These are phyloP conservation scores for Dittrichia graveolens DNA, from an alignment of 129 eudicot species.

Conservation along the genomic window DNA sequence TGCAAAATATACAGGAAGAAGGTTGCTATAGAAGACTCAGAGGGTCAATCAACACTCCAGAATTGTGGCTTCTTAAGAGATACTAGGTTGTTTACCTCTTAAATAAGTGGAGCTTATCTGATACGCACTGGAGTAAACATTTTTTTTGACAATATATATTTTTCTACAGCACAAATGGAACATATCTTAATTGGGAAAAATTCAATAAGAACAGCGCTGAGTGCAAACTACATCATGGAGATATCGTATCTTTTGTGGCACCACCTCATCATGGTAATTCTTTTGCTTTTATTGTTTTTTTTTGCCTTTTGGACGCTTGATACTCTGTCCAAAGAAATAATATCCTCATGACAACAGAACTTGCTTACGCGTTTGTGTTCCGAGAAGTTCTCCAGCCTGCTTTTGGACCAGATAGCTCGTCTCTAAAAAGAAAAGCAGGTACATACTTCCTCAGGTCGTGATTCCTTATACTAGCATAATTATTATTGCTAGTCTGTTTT, in stretches of 20 bases:
- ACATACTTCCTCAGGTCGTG: constrained; percentile 4
- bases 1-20: constrained; percentile 76
- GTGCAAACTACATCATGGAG: constrained; percentile 77
- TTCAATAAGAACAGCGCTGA: constrained; percentile 60
- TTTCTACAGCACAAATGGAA: constrained; percentile 87
- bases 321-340: constrained; percentile 4
- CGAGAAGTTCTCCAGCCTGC: constrained; percentile 66
- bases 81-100: constrained; percentile 60
- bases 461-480: background rate
- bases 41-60: constrained; percentile 45
- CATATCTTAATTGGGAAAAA: constrained; percentile 81
- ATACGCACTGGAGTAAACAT: background rate
- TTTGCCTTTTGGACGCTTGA: background rate
- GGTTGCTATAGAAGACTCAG: constrained; percentile 54
- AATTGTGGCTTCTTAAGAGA: constrained; percentile 64
- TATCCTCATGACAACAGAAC: constrained; percentile 48
- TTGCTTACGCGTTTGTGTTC: constrained; percentile 84
- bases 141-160: constrained; percentile 25
- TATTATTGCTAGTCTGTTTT: constrained; percentile 12
- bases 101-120: constrained; percentile 20
- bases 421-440: constrained; percentile 87
- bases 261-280: constrained; percentile 81
- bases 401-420: constrained; percentile 40
- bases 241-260: constrained; percentile 78
- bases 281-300: background rate